Conservation (phyloP, 352 stramenopile genomes). For the Globisporangium acanthophoron region DNA sequence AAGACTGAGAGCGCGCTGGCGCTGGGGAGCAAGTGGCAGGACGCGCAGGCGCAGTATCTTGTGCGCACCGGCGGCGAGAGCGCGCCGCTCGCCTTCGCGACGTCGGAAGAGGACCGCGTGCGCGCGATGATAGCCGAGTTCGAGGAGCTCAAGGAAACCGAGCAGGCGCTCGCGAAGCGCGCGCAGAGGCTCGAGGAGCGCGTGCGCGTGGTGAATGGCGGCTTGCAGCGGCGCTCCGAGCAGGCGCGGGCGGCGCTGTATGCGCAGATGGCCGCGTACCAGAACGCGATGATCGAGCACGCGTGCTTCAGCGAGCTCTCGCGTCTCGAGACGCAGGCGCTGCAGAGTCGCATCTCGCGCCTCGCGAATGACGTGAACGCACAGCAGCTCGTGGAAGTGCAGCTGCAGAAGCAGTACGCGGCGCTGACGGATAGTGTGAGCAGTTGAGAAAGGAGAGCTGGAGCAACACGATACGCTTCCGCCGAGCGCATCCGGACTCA, state of each 20-base stretch:
- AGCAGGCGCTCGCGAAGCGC: slow-evolving; percentile 56
- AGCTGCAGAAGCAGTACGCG: slow-evolving; percentile 76
- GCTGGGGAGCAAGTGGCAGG: slow-evolving; percentile 29
- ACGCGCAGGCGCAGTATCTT: slow-evolving; percentile 36
- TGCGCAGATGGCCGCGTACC: slow-evolving; percentile 31
- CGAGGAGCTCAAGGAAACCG: slow-evolving; percentile 53
- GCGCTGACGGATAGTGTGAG: slow-evolving; percentile 25
- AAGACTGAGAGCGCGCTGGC: slow-evolving; percentile 11
- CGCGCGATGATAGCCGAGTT: slow-evolving; percentile 54
- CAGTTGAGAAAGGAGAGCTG: not conserved
- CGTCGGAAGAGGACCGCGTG: slow-evolving; percentile 32
- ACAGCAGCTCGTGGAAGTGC: slow-evolving; percentile 69
- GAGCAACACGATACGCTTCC: too few relatives aligned
- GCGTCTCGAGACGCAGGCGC: slow-evolving; percentile 41
- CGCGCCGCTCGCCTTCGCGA: slow-evolving; percentile 42
- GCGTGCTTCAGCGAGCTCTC: slow-evolving; percentile 60
- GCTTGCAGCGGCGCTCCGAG: slow-evolving; percentile 43
- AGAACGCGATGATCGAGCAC: slow-evolving; percentile 60
- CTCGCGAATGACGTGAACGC: slow-evolving; percentile 72
- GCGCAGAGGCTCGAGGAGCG: slow-evolving; percentile 72
- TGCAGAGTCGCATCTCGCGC: slow-evolving; percentile 56
- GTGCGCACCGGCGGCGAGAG: slow-evolving; percentile 13
- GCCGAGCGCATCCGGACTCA: too few relatives aligned
- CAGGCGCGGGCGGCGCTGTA: slow-evolving; percentile 30
- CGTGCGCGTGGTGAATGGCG: slow-evolving; percentile 55